A percentile compares a stretch with the other conserved stretches of the same genome.
These are phyloP conservation scores for Fusarium annulatum DNA, from an alignment of 2,329 filamentous ascomycete genomes.

Conservation along the genomic window DNA sequence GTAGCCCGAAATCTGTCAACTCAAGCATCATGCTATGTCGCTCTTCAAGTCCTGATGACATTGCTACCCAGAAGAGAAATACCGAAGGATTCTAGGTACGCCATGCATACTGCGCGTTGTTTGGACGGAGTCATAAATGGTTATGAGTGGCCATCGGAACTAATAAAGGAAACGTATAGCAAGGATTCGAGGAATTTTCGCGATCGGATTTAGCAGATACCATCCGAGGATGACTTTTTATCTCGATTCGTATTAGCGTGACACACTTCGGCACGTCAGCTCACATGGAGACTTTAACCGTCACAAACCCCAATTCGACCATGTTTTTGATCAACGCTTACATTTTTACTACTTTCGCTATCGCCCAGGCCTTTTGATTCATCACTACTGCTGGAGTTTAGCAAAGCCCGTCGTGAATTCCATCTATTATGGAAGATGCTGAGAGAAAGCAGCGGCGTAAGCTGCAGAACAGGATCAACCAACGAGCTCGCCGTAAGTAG, in stretches of 20 bases:
- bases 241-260: slow-evolving; percentile 6
- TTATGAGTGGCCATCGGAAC: not conserved
- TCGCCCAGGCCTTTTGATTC: not conserved
- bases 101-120: not conserved
- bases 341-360: not conserved
- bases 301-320: not conserved
- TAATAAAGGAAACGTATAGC: not conserved
- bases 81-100: not conserved
- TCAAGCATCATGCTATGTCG: not conserved
- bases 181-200: not conserved
- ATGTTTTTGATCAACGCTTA: not conserved
- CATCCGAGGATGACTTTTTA: slow-evolving; percentile 7
- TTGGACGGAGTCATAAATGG: not conserved
- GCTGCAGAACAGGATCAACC: slow-evolving; percentile 12
- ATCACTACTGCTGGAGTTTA: too few relatives aligned
- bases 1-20: too few relatives aligned
- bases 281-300: not conserved
- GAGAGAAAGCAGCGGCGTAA: slow-evolving; percentile 14
- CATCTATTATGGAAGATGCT: not conserved
- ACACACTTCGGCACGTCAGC: not conserved
- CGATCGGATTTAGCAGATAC: not conserved
- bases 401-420: too few relatives aligned
- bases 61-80: not conserved
- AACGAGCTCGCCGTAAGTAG: slow-evolving; percentile 14
- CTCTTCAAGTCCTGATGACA: not conserved